A percentile compares a stretch with the other conserved stretches of the same genome.
Evolutionary conservation across 1,284 basidiomycete species (phyloP).

Genomic region (Pterulicium gracile): DNA sequence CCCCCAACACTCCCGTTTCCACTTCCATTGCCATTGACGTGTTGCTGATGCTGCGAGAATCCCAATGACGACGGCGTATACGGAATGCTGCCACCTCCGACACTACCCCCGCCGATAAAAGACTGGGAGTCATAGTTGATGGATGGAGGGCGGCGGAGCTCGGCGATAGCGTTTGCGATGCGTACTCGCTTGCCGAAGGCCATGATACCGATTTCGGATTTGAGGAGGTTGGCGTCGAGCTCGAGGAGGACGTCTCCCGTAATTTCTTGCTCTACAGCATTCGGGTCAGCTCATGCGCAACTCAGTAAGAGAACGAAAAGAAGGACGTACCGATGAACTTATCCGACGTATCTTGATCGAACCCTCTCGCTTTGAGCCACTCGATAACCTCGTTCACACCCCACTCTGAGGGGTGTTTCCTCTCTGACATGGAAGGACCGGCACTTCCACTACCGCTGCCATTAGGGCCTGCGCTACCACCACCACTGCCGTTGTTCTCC

Average conservation of each 20-base stretch:
- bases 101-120: slow-evolving; percentile 10
- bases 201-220: slow-evolving; percentile 89
- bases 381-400: slow-evolving; percentile 81
- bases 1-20: too few relatives aligned
- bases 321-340: slow-evolving; percentile 70
- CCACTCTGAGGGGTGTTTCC: slow-evolving; percentile 64
- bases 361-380: slow-evolving; percentile 81
- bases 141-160: slow-evolving; percentile 68
- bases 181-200: slow-evolving; percentile 93
- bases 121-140: slow-evolving; percentile 21
- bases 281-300: slow-evolving; percentile 7
- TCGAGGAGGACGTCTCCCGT: slow-evolving; percentile 94
- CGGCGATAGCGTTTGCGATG: slow-evolving; percentile 90
- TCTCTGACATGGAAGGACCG: slow-evolving; percentile 9
- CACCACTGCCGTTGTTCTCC: slow-evolving; percentile 1
- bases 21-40: neutral
- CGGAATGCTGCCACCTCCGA: slow-evolving; percentile 11
- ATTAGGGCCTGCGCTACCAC: slow-evolving; percentile 2
- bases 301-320: slow-evolving; percentile 1
- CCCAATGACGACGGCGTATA: neutral
- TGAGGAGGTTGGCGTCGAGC: slow-evolving; percentile 86
- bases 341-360: slow-evolving; percentile 72
- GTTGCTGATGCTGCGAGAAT: slow-evolving; percentile 7
- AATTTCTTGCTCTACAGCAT: slow-evolving; percentile 91
- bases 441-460: neutral